Evolutionary conservation across 495 filamentous ascomycete species (phyloP).

Genomic region (Talaromyces thailandensis): DNA sequence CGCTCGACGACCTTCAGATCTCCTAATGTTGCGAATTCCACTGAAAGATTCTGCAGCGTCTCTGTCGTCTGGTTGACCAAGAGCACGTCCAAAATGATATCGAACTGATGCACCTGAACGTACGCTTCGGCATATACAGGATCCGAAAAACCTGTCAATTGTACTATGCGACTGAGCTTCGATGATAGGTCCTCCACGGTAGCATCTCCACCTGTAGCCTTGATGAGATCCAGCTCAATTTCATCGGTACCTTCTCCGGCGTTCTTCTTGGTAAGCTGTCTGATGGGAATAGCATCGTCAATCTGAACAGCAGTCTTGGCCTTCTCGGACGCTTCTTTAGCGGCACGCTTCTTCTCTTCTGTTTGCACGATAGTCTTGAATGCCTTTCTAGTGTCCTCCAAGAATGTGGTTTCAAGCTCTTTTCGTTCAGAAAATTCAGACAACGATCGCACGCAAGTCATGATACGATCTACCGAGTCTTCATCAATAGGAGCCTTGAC

Average conservation of each 20-base stretch:
- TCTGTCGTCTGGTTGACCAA: constrained; percentile 97
- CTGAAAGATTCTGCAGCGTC: constrained; percentile 91
- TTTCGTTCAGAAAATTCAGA: constrained; percentile 86
- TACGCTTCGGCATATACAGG: constrained; percentile 97
- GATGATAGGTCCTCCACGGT: constrained; percentile 77
- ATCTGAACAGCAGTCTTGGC: constrained; percentile 92
- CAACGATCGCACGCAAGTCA: constrained; percentile 89
- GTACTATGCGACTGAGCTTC: constrained; percentile 92
- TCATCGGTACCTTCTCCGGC: constrained; percentile 75
- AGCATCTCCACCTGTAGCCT: constrained; percentile 85
- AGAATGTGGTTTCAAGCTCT: constrained; percentile 82
- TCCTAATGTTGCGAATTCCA: constrained; percentile 95
- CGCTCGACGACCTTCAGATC: constrained; percentile 97
- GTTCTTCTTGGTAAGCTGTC: constrained; percentile 89
- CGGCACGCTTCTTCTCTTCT: constrained; percentile 93
- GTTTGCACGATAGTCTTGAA: constrained; percentile 98
- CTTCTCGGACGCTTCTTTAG: constrained; percentile 82
- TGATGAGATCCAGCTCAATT: constrained; percentile 83
- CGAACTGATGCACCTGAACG: constrained; percentile 97
- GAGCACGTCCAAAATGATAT: constrained; percentile 94
- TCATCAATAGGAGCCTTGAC: constrained; percentile 97
- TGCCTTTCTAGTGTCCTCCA: constrained; percentile 92
- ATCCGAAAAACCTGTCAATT: constrained; percentile 97
- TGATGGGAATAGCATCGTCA: constrained; percentile 86
- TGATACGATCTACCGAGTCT: constrained; percentile 93